Evolutionary conservation across 768 basidiomycete species (phyloP).

Genomic region (Sporobolomyces phaffii): DNA sequence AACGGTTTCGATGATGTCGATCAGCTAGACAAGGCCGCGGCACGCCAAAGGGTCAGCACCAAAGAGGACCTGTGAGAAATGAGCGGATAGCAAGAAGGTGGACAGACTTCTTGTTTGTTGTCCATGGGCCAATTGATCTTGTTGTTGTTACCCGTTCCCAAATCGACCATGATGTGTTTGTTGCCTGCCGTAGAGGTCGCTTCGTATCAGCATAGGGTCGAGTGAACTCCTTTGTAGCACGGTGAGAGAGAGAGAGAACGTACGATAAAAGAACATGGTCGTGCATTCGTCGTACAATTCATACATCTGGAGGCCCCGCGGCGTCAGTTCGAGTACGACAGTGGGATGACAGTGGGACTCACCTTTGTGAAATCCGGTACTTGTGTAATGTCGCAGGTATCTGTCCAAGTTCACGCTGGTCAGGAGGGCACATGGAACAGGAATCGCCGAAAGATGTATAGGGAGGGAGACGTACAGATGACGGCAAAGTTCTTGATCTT

Average conservation of each 20-base stretch:
- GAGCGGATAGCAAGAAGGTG: background rate
- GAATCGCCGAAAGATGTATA: too few relatives aligned
- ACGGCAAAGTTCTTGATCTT: slow-evolving; percentile 98
- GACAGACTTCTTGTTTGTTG: slow-evolving; percentile 84
- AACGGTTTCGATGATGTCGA: slow-evolving; percentile 96
- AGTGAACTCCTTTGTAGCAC: slow-evolving; percentile 36
- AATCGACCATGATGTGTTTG: slow-evolving; percentile 99
- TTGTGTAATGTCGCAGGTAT: slow-evolving; percentile 74
- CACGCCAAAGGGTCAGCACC: background rate
- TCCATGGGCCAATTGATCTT: slow-evolving; percentile 96
- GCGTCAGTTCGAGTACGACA: too few relatives aligned
- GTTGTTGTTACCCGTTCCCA: slow-evolving; percentile 50
- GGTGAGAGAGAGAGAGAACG: slow-evolving; percentile 60
- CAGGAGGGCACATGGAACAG: background rate
- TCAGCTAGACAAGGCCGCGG: slow-evolving; percentile 56
- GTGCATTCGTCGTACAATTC: slow-evolving; percentile 96
- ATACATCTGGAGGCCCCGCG: slow-evolving; percentile 92
- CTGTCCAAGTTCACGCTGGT: background rate
- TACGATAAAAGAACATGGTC: slow-evolving; percentile 55
- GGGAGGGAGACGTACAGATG: slow-evolving; percentile 51
- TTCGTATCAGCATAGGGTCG: slow-evolving; percentile 41
- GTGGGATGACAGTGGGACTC: too few relatives aligned
- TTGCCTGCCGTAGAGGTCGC: slow-evolving; percentile 45
- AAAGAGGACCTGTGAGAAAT: background rate
- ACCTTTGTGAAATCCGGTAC: slow-evolving; percentile 99